Evolutionary conservation across 2,329 filamentous ascomycete species (phyloP).

Genomic region (Alternaria dauci): DNA sequence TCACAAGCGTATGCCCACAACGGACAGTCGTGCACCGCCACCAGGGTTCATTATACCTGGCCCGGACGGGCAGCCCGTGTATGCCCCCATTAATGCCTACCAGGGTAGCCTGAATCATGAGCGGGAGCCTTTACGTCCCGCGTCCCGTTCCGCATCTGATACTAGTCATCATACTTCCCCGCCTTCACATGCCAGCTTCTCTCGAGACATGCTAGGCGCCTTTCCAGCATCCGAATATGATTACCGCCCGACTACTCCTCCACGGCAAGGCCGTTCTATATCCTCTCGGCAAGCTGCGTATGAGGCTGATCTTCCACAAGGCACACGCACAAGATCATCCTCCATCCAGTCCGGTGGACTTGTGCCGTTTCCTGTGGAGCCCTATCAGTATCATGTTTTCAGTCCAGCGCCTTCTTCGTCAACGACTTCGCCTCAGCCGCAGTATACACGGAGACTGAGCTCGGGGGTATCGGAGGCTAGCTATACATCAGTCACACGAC

Average conservation of each 20-base stretch:
- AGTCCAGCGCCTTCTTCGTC: constrained; percentile 35
- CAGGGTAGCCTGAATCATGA: constrained; percentile 49
- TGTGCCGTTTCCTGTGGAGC: constrained; percentile 44
- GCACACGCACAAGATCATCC: constrained; percentile 28
- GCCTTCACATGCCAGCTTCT: constrained; percentile 43
- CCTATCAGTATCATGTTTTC: constrained; percentile 45
- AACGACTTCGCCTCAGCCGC: constrained; percentile 37
- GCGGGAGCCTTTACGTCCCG: constrained; percentile 51
- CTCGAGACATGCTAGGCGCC: constrained; percentile 50
- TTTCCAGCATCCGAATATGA: constrained; percentile 49
- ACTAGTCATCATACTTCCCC: constrained; percentile 32
- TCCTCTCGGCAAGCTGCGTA: constrained; percentile 28
- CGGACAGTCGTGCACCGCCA: constrained; percentile 42
- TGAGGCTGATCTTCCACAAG: constrained; percentile 22
- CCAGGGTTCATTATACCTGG: constrained; percentile 60
- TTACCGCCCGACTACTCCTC: constrained; percentile 33
- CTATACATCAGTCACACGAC: constrained; percentile 45
- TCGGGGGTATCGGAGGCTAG: constrained; percentile 33
- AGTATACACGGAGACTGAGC: constrained; percentile 40
- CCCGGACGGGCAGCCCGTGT: constrained; percentile 58
- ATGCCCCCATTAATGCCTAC: constrained; percentile 55
- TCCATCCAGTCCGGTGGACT: constrained; percentile 35
- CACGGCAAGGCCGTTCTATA: constrained; percentile 26
- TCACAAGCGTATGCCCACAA: constrained; percentile 40
- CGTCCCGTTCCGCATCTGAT: constrained; percentile 53